Percentiles rank a stretch among this genome's conserved stretches.
Conservation (phyloP, 2,329 filamentous ascomycete species). For the Apiospora pterosperma region DNA sequence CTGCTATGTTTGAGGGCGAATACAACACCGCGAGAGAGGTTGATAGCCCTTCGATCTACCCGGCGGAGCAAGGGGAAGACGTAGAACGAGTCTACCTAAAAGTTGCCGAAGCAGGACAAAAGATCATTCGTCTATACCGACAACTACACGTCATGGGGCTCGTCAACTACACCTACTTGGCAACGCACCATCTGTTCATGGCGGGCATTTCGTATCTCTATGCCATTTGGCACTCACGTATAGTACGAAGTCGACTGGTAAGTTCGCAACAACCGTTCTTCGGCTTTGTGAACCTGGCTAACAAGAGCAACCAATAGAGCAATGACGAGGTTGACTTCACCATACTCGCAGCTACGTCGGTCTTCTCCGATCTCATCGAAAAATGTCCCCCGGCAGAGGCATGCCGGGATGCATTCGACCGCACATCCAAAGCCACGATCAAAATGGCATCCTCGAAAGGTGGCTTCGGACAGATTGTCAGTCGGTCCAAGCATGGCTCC, state of each 20-base stretch:
- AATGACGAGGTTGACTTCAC: slow-evolving; percentile 99
- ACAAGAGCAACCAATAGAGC: slow-evolving; percentile 42
- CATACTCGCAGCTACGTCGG: slow-evolving; percentile 86
- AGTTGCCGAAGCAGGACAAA: slow-evolving; percentile 91
- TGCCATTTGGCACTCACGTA: slow-evolving; percentile 92
- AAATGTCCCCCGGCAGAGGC: slow-evolving; percentile 95
- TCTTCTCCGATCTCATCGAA: slow-evolving; percentile 85
- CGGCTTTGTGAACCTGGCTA: background rate
- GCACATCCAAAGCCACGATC: slow-evolving; percentile 92
- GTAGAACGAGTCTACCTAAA: slow-evolving; percentile 92
- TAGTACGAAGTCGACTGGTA: slow-evolving; percentile 82
- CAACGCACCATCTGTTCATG: slow-evolving; percentile 96
- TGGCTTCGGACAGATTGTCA: slow-evolving; percentile 61
- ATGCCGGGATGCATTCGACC: slow-evolving; percentile 89
- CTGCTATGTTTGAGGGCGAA: slow-evolving; percentile 79
- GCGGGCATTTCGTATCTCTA: slow-evolving; percentile 95
- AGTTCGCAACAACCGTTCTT: slow-evolving; percentile 32
- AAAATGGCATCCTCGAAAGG: slow-evolving; percentile 90
- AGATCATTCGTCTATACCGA: slow-evolving; percentile 84
- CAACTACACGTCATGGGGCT: slow-evolving; percentile 83
- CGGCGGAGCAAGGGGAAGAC: slow-evolving; percentile 68
- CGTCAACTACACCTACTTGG: slow-evolving; percentile 94
- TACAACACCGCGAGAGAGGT: slow-evolving; percentile 63
- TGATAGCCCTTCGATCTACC: slow-evolving; percentile 58
- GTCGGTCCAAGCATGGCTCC: slow-evolving; percentile 23